Evolutionary conservation across 2,329 filamentous ascomycete species (phyloP), one percentile per base, ranked within the genome.

Genomic region (Pseudogymnoascus sp.): DNA sequence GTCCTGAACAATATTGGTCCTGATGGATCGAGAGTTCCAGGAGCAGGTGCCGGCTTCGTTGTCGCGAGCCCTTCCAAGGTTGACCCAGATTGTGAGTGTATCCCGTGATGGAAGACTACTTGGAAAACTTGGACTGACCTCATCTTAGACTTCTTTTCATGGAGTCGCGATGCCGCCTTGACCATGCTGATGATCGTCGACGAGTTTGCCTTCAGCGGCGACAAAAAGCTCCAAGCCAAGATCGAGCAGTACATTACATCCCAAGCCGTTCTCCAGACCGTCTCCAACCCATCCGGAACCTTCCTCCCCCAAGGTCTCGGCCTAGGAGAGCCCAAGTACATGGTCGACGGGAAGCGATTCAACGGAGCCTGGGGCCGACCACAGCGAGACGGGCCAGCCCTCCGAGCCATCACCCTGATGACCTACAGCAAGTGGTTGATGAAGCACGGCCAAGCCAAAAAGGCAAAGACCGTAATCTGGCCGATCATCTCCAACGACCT

Each of bases 401-500:
- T 95, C 44, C 82, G 91, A 61, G 90, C 89, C 1, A 90, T 85
- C 56, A 84, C 90, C 1, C 75, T 95, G 70, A 87, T 89, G 62
- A 80, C 80, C 0, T 95, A 93, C 71, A 83, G 87, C 5, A 86
- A 87, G 70, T 91, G 88, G 84, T 78, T 93, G 34, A 76, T 91
- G 60, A 77, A 77, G 42, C 88, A 90, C 66, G 88, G 86, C 7
- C 75, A 79, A 60, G 71, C 71, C 7, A 74, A 74, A 2, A 74
- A 74, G 8, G 80, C 78, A 0, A 73, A 71, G 10, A 72, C 75
- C 25, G 85, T 87, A 69, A 77, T 84, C 10, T 93, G 89, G 89
- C 90, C 90, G 1, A 79, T 93, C 61, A 83, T 92, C 53, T 79
- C 81, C 56, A 93, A 92, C 68, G 91, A 95, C 70, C 79, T 96